These are phyloP conservation scores for Pterocarpus macrocarpus DNA, from an alignment of 306 rosid genomes.

Conservation along the genomic window DNA sequence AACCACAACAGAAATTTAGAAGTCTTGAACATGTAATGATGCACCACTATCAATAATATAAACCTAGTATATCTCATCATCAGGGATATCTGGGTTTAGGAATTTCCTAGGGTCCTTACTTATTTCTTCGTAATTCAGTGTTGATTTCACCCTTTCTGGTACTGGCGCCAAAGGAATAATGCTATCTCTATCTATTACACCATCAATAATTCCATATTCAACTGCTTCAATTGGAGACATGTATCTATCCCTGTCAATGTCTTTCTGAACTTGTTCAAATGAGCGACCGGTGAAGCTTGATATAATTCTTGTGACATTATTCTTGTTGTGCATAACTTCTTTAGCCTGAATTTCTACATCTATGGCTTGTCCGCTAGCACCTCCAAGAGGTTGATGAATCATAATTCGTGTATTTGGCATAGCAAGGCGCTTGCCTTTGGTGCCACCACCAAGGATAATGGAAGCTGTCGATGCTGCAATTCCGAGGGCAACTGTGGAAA, in stretches of 20 bases:
- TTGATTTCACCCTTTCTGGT: conserved; percentile 74
- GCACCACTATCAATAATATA: conserved; percentile 31
- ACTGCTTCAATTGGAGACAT: conserved; percentile 97
- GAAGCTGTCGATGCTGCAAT: conserved; percentile 94
- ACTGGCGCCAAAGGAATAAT: conserved; percentile 85
- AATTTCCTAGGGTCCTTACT: conserved; percentile 72
- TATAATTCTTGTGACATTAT: conserved; percentile 72
- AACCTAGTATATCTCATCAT: conserved; percentile 83
- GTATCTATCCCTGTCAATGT: conserved; percentile 88
- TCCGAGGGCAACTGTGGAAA: conserved; percentile 93
- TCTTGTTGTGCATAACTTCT: conserved; percentile 85
- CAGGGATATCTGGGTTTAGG: conserved; percentile 83
- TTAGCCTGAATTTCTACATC: conserved; percentile 96
- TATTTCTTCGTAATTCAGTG: conserved; percentile 61
- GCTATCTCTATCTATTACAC: conserved; percentile 81
- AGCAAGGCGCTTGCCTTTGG: conserved; percentile 97
- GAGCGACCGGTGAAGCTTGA: conserved; percentile 83
- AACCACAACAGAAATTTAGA: conserved; percentile 37
- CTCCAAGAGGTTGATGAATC: conserved; percentile 97
- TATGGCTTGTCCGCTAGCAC: conserved; percentile 96
- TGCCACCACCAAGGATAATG: conserved; percentile 89
- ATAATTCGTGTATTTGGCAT: conserved; percentile 96
- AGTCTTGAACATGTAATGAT: conserved; percentile 24
- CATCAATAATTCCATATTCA: conserved; percentile 91
- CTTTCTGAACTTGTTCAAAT: conserved; percentile 82